A percentile compares a stretch with the other conserved stretches of the same genome.
phyloP scores from a whole-genome alignment of 768 basidiomycete species.

The Trametopsis cervina region DNA sequence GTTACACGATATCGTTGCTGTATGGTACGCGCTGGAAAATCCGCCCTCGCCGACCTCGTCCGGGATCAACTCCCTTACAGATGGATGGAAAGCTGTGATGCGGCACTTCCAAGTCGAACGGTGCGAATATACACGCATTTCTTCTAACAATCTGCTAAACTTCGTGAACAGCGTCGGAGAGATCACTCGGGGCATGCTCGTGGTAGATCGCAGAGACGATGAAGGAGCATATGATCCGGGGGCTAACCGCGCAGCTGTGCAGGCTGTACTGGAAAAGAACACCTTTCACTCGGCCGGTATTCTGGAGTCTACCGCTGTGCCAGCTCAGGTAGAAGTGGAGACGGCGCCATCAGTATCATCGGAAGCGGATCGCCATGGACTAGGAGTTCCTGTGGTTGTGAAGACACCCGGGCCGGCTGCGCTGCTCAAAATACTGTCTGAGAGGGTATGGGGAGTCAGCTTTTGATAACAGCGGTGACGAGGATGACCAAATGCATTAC shows the following conservation, averaged over 20 bases:
- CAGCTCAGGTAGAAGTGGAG: conserved; percentile 49
- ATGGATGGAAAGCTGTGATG: conserved; percentile 47
- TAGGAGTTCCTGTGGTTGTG: conserved; percentile 35
- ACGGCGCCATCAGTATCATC: background rate
- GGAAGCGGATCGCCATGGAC: background rate
- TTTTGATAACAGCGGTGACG: no score
- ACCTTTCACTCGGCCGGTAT: conserved; percentile 23
- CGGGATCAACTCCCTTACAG: background rate
- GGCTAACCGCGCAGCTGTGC: conserved; percentile 55
- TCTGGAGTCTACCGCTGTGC: conserved; percentile 46
- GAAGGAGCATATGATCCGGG: conserved; percentile 59
- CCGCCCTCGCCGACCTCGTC: conserved; percentile 37
- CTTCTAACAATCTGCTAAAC: background rate
- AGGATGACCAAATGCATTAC: no score
- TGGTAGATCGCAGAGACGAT: conserved; percentile 71
- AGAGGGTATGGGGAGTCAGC: conserved; percentile 49
- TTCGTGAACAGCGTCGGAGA: conserved; percentile 52
- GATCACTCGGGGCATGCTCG: conserved; percentile 80
- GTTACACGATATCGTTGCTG: conserved; percentile 83
- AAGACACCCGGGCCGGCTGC: conserved; percentile 55
- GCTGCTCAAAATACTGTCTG: conserved; percentile 40
- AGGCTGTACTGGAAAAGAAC: conserved; percentile 40
- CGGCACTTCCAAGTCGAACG: conserved; percentile 31
- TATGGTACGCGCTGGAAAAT: conserved; percentile 81
- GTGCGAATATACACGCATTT: conserved; percentile 29